Percentiles rank a stretch among this genome's conserved stretches.
Conservation (phyloP, 2,329 filamentous ascomycete genomes). For the Volutella citrinella region DNA sequence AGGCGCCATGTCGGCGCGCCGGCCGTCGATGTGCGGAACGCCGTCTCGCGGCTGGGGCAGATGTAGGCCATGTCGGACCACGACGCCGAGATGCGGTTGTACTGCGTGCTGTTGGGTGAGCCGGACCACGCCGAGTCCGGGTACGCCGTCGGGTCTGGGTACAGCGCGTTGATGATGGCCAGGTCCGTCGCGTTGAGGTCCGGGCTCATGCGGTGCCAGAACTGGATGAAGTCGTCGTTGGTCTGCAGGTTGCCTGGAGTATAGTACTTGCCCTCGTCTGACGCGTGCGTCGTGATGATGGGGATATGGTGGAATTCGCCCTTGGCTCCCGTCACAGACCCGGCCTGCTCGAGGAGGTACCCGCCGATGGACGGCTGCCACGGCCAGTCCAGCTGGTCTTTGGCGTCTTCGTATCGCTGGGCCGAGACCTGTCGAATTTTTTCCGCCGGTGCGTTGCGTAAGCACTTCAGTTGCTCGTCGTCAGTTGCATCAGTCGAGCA, state of each 20-base stretch:
- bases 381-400: conserved; percentile 43
- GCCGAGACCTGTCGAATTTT: conserved; percentile 36
- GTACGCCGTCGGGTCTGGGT: conserved; percentile 33
- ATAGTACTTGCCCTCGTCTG: conserved; percentile 34
- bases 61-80: conserved; percentile 44
- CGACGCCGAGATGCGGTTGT: conserved; percentile 40
- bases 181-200: conserved; percentile 29
- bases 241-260: conserved; percentile 31
- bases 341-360: conserved; percentile 43
- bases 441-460: conserved; percentile 33
- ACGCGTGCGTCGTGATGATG: conserved; percentile 35
- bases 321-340: conserved; percentile 38
- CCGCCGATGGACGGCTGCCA: conserved; percentile 47
- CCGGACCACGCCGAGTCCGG: conserved; percentile 32
- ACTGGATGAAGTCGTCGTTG: conserved; percentile 34
- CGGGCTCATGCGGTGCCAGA: conserved; percentile 32
- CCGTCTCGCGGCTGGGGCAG: conserved; percentile 43
- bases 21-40: conserved; percentile 32
- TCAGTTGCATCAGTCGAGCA: conserved; percentile 27
- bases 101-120: conserved; percentile 42
- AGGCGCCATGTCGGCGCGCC: conserved; percentile 35
- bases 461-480: conserved; percentile 34
- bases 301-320: conserved; percentile 36
- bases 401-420: conserved; percentile 34
- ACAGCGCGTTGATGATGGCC: conserved; percentile 25